phyloP scores from a whole-genome alignment of 2,329 filamentous ascomycete species.

The Botrytis byssoidea region DNA sequence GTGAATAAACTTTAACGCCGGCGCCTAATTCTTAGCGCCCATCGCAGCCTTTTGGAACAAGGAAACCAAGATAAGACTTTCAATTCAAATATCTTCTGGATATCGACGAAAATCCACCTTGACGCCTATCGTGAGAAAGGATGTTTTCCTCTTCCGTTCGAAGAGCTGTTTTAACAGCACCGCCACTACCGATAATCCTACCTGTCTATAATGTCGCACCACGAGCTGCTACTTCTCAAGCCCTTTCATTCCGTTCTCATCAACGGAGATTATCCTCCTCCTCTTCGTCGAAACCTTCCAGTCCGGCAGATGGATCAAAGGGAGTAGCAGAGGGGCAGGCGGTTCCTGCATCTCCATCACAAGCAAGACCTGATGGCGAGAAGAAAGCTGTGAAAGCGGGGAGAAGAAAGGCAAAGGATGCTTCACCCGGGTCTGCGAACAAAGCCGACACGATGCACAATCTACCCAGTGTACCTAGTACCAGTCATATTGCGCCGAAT shows the following conservation, averaged over 20 bases:
- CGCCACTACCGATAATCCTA: conserved; percentile 32
- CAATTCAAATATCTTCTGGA: conserved; percentile 14
- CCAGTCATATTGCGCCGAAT: conserved; percentile 67
- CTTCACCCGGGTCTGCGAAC: conserved; percentile 39
- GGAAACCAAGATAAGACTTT: conserved; percentile 20
- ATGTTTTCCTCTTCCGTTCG: conserved; percentile 41
- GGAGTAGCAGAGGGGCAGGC: conserved; percentile 30
- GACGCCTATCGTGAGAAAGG: conserved; percentile 26
- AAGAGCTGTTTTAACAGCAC: conserved; percentile 34
- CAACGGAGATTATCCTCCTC: conserved; percentile 40
- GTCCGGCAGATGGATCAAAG: conserved; percentile 40
- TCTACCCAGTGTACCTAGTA: conserved; percentile 72
- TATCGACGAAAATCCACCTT: conserved; percentile 4
- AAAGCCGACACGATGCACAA: conserved; percentile 51
- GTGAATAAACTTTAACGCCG: neutral
- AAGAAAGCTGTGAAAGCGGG: conserved; percentile 46
- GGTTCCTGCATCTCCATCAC: conserved; percentile 31
- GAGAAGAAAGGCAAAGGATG: conserved; percentile 58
- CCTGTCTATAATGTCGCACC: conserved; percentile 32
- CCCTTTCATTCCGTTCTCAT: conserved; percentile 35
- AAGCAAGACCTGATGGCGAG: conserved; percentile 29
- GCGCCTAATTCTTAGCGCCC: conserved; percentile 12
- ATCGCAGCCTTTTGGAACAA: conserved; percentile 14
- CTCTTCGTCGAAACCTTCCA: conserved; percentile 43
- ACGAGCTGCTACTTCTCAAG: conserved; percentile 32